Percentiles rank a stretch among this genome's conserved stretches.
phyloP scores from a whole-genome alignment of 768 basidiomycete genomes.

The Pholiota microspora region DNA sequence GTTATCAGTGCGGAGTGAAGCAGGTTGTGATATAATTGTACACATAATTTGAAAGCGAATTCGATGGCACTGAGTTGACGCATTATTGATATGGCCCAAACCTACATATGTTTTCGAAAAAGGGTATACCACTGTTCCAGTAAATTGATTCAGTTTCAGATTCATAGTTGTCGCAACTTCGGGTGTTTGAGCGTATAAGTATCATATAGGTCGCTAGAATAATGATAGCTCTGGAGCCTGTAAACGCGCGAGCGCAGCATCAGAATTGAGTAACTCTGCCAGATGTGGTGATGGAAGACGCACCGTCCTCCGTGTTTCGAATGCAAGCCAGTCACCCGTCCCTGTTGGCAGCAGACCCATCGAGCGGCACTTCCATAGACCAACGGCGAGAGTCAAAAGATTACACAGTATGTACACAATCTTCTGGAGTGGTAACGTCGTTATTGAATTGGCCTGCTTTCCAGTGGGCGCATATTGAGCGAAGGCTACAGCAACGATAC shows the following conservation, averaged over 20 bases:
- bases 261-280: not conserved
- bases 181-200: too few species aligned
- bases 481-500: conserved; percentile 47
- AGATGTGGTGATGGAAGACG: conserved; percentile 24
- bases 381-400: conserved; percentile 74
- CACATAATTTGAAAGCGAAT: not conserved
- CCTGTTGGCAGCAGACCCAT: conserved; percentile 93
- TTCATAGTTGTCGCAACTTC: too few species aligned
- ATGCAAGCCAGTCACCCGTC: conserved; percentile 93
- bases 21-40: not conserved
- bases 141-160: too few species aligned
- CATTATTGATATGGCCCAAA: too few species aligned
- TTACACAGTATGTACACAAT: conserved; percentile 71
- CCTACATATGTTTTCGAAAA: too few species aligned
- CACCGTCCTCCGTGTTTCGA: conserved; percentile 77
- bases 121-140: too few species aligned
- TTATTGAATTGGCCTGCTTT: conserved; percentile 46
- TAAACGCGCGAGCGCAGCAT: not conserved
- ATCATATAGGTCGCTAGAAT: conserved; percentile 11
- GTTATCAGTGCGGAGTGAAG: conserved; percentile 51
- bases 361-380: conserved; percentile 88
- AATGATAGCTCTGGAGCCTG: conserved; percentile 48
- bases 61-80: not conserved
- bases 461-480: conserved; percentile 71
- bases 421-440: conserved; percentile 68